Base-by-base conservation (phyloP, 1,139 yeast genomes). In the Suhomyces bribrorum region DNA sequence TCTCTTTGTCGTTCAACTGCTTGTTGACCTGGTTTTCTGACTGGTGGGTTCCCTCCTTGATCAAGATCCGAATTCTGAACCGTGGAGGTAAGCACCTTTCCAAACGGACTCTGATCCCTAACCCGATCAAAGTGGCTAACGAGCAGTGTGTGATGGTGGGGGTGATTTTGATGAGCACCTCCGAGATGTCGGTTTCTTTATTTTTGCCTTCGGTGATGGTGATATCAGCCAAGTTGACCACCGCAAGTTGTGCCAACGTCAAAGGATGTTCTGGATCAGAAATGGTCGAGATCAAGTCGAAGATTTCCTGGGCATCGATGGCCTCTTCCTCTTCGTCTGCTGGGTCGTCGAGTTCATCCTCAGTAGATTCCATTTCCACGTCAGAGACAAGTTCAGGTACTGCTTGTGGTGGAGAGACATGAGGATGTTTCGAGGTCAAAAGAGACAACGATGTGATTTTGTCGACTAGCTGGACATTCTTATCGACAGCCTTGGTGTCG, bases 91-190 rank as follows among this genome's bases (percentile, higher is more conserved):
- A 72, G 45, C 95, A 80, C 52, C 99, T 69, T 49, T 92, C 97
- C 39, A 94, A 69, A 24, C 99, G 72, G 1, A 94, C 98, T 37
- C 97, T 71, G 39, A 94, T 87, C 0, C 98, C 98, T 26, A 94
- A 73, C 0, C 99, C 99, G 45, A 94, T 92, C 40, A 94, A 77
- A 0, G 98, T 94, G 1, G 98, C 98, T 46, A 94, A 70, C 1
- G 96, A 87, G 57, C 99, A 94, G 59, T 94, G 99, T 1, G 98
- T 92, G 51, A 94, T 92, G 0, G 99, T 94, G 0, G 99, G 99
- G 0, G 99, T 94, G 48, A 94, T 90, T 52, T 78, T 81, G 26
- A 94, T 88, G 16, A 79, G 58, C 0, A 94, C 88, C 46, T 85
- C 88, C 0, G 94, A 86, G 54, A 86, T 77, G 30, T 78, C 78